phyloP scores from a whole-genome alignment of 257 asterid species.

The Forsythia viridissima region DNA sequence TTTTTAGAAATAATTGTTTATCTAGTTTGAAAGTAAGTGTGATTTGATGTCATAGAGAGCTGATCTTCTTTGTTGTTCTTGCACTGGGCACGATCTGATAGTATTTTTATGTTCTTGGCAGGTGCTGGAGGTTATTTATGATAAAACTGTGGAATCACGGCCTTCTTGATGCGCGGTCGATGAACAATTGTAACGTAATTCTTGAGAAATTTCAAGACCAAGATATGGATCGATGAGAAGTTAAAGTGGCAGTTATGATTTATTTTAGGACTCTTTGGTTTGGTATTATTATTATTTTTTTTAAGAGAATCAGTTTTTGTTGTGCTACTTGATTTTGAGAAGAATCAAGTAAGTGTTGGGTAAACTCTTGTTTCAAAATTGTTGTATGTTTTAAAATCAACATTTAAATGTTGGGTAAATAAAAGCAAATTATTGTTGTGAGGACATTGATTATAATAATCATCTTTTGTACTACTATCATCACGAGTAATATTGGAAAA shows the following conservation, averaged over 20 bases:
- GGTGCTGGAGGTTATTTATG: slow-evolving; percentile 98
- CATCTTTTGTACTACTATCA: too few species aligned
- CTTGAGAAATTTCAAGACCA: slow-evolving; percentile 52
- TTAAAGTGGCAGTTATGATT: neutral
- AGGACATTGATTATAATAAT: too few species aligned
- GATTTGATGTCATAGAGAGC: neutral
- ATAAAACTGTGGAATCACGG: slow-evolving; percentile 93
- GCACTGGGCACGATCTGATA: neutral
- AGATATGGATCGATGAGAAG: slow-evolving; percentile 38
- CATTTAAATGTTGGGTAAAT: too few species aligned
- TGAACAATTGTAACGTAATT: slow-evolving; percentile 70
- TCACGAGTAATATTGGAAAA: too few species aligned
- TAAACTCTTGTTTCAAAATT: too few species aligned
- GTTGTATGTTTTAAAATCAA: too few species aligned
- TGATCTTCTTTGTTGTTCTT: neutral
- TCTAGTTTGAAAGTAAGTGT: neutral
- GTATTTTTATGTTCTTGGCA: slow-evolving; percentile 29
- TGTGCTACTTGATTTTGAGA: too few species aligned
- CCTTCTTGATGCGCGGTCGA: slow-evolving; percentile 77
- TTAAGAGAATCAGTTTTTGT: too few species aligned
- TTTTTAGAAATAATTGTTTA: neutral
- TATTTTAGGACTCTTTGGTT: neutral
- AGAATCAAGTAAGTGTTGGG: too few species aligned
- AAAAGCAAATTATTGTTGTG: too few species aligned
- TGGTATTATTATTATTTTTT: too few species aligned